Conservation (phyloP, 169 alveolate species). For the Perkinsus chesapeaki region DNA sequence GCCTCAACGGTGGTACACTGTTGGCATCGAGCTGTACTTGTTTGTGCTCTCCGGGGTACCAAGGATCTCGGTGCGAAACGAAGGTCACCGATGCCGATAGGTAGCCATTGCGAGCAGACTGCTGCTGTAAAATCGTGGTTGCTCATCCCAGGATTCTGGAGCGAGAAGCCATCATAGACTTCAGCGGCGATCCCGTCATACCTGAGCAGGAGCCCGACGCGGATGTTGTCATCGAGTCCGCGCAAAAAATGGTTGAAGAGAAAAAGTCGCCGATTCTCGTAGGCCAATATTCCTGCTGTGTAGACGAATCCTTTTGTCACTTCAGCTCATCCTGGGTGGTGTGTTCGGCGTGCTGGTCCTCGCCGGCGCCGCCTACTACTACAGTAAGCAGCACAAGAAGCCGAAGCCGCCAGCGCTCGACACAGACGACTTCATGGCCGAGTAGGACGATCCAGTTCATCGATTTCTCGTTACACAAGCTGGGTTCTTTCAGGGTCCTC, state of each 20-base stretch:
- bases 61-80: not conserved
- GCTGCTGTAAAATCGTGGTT: not conserved
- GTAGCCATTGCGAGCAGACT: not conserved
- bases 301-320: not conserved
- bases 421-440: not conserved
- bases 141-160: not conserved
- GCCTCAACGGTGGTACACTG: not conserved
- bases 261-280: not conserved
- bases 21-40: not conserved
- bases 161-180: not conserved
- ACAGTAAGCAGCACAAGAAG: not conserved
- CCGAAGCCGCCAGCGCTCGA: not conserved
- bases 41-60: not conserved
- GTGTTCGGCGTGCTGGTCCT: not conserved
- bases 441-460: not conserved
- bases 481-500: not conserved
- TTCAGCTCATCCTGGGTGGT: not conserved
- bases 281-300: not conserved
- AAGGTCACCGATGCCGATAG: not conserved
- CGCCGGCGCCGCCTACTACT: not conserved
- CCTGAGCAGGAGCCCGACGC: constrained; percentile 1
- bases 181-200: not conserved
- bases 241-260: not conserved
- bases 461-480: not conserved
- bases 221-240: not conserved